These are phyloP conservation scores for Verticillium longisporum DNA, from an alignment of 2,329 filamentous ascomycete genomes.

Conservation along the genomic window DNA sequence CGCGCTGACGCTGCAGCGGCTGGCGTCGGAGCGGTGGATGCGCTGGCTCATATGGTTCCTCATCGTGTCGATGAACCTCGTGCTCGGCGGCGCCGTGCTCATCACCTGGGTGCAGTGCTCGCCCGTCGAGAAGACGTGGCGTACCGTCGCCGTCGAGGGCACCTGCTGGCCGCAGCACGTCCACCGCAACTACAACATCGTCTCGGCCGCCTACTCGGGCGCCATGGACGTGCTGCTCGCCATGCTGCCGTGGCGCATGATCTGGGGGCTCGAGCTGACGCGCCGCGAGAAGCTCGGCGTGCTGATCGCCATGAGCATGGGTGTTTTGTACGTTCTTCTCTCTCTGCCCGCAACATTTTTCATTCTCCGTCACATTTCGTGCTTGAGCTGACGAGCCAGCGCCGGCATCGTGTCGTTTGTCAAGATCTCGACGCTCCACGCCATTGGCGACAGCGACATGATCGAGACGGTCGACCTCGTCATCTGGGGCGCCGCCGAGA, in stretches of 20 bases:
- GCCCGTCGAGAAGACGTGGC: constrained; percentile 17
- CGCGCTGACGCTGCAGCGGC: constrained; percentile 19
- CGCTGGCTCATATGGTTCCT: constrained; percentile 17
- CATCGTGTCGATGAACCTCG: constrained; percentile 16
- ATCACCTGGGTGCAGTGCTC: constrained; percentile 2
- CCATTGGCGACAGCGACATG: constrained; percentile 13
- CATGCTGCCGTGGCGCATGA: constrained; percentile 31
- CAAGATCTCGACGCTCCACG: constrained; percentile 19
- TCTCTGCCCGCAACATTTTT: neutral
- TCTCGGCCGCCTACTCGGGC: constrained; percentile 22
- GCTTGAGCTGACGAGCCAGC: constrained; percentile 12
- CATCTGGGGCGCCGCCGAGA: constrained; percentile 21
- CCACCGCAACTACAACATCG: constrained; percentile 23
- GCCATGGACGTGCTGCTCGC: constrained; percentile 32
- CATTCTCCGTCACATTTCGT: neutral
- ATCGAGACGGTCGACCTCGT: constrained; percentile 14
- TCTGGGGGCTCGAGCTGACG: constrained; percentile 31
- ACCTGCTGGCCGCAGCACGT: constrained; percentile 18
- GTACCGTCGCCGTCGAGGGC: constrained; percentile 12
- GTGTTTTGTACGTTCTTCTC: constrained; percentile 26
- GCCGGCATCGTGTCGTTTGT: constrained; percentile 23
- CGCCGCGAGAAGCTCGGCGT: constrained; percentile 32
- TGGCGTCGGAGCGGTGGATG: constrained; percentile 15
- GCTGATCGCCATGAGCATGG: constrained; percentile 34
- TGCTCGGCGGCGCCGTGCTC: neutral